These are phyloP conservation scores for Talaromyces atroroseus DNA, from an alignment of 2,329 filamentous ascomycete species.

Conservation along the genomic window DNA sequence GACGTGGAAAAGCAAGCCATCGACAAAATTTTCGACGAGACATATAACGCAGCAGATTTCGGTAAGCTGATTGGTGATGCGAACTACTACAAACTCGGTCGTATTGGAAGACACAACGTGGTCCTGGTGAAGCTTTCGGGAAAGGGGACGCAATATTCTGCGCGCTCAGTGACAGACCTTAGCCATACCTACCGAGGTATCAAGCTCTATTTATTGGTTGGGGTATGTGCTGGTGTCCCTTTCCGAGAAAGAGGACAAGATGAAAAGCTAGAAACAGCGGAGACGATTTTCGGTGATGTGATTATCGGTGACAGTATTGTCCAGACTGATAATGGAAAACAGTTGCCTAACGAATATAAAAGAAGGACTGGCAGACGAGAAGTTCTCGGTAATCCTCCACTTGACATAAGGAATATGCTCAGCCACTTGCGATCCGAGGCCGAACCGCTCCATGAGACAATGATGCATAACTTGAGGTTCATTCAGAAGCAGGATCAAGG, in stretches of 20 bases:
- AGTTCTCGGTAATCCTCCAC: conserved; percentile 13
- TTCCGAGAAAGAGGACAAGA: background rate
- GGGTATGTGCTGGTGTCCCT: conserved; percentile 6
- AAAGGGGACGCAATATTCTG: conserved; percentile 4
- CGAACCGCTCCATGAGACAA: background rate
- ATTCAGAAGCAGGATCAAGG: background rate
- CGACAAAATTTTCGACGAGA: conserved; percentile 3
- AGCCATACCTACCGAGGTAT: background rate
- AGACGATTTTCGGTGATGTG: conserved; percentile 27
- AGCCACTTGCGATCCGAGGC: background rate
- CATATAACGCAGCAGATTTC: conserved; percentile 4
- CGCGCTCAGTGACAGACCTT: background rate
- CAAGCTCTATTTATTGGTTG: conserved; percentile 5
- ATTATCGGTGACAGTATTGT: conserved; percentile 22
- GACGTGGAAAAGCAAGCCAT: conserved; percentile 9
- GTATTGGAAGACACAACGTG: conserved; percentile 7
- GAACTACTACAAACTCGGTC: conserved; percentile 8
- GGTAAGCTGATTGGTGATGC: background rate
- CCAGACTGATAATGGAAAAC: conserved; percentile 24
- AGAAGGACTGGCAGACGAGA: conserved; percentile 17
- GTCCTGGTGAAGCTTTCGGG: conserved; percentile 7
- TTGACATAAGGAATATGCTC: conserved; percentile 2
- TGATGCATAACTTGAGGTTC: background rate
- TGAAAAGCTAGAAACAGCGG: conserved; percentile 3
- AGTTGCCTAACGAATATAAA: conserved; percentile 19